phyloP scores from a whole-genome alignment of 2,329 filamentous ascomycete genomes.

The Rutstroemia sp. region DNA sequence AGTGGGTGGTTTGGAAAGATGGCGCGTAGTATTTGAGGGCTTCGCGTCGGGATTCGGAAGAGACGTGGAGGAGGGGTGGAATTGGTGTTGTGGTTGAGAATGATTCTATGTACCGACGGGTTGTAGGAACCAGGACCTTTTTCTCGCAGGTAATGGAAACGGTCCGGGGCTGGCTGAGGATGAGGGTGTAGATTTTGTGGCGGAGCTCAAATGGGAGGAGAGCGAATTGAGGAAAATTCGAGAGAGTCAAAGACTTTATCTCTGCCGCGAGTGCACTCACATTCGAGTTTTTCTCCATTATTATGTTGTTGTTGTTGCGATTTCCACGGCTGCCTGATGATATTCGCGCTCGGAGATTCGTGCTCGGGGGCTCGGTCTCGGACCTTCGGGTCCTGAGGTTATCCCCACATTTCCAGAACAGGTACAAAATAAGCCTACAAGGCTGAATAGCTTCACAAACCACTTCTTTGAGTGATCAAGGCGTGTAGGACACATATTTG shows the following conservation, averaged over 20 bases:
- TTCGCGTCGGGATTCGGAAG: constrained; percentile 26
- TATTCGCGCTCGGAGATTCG: no score
- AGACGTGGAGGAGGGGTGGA: constrained; percentile 25
- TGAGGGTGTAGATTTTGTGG: constrained; percentile 22
- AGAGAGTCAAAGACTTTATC: neutral
- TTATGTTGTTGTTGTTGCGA: no score
- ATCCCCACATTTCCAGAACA: no score
- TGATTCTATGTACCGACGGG: constrained; percentile 9
- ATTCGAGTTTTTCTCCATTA: no score
- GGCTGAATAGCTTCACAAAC: no score
- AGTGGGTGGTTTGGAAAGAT: constrained; percentile 9
- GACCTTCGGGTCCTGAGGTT: no score
- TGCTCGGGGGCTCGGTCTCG: no score
- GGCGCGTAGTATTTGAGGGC: constrained; percentile 17
- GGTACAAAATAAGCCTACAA: no score
- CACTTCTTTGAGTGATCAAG: no score
- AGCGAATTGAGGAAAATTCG: constrained; percentile 23
- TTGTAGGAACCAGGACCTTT: neutral
- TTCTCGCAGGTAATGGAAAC: constrained; percentile 18
- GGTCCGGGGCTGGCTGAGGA: constrained; percentile 14
- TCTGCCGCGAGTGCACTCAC: neutral
- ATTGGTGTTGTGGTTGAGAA: constrained; percentile 19
- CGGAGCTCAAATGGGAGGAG: constrained; percentile 24
- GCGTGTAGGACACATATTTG: no score
- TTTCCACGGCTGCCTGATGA: no score